Evolutionary conservation across 805 yeast genomes (phyloP).

Genomic region (Candida ulmi): DNA sequence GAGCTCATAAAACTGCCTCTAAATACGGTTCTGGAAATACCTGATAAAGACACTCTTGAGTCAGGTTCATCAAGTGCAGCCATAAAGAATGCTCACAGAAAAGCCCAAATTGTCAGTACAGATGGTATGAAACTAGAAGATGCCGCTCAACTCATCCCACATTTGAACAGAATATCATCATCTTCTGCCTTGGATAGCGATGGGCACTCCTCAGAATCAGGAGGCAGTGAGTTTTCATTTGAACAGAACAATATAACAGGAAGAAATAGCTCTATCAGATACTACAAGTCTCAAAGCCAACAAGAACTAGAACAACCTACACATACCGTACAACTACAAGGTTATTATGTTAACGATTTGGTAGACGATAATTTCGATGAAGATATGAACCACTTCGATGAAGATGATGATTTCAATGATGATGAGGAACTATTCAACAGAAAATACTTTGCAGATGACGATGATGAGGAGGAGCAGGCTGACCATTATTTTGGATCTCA

Average conservation of each 20-base stretch:
- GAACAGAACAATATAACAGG: conserved; percentile 40
- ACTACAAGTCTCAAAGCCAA: conserved; percentile 34
- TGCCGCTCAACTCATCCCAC: background rate
- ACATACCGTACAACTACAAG: conserved; percentile 22
- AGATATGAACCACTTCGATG: conserved; percentile 33
- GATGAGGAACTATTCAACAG: conserved; percentile 28
- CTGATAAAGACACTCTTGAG: conserved; percentile 6
- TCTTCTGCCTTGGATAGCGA: background rate
- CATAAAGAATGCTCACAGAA: conserved; percentile 18
- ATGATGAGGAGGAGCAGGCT: no score
- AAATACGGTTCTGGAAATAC: conserved; percentile 18
- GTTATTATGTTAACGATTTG: conserved; percentile 33
- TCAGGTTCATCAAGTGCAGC: background rate
- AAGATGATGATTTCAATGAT: conserved; percentile 28
- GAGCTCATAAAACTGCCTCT: conserved; percentile 12
- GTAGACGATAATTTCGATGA: conserved; percentile 38
- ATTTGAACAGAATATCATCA: background rate
- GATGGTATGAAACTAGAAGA: conserved; percentile 3
- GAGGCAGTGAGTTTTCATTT: conserved; percentile 41
- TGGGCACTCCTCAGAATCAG: background rate
- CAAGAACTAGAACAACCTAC: conserved; percentile 8
- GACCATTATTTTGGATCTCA: no score
- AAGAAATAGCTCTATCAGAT: conserved; percentile 47
- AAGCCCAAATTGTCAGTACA: conserved; percentile 21
- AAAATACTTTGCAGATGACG: conserved; percentile 22